Evolutionary conservation across 2,329 filamentous ascomycete genomes (phyloP).

Genomic region (Exserohilum turcica): DNA sequence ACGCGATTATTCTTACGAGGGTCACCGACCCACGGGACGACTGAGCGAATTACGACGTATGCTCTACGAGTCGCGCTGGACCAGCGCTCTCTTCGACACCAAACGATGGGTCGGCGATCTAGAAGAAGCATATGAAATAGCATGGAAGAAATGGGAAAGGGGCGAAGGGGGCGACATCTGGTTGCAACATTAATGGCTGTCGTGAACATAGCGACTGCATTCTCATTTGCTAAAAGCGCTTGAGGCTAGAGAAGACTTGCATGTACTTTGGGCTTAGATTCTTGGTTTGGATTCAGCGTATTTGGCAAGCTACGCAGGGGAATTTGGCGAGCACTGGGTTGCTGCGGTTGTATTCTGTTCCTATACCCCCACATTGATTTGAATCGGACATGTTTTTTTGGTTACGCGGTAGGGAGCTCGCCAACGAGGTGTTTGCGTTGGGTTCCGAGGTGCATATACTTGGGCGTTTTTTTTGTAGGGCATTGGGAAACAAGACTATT

Average conservation of each 20-base stretch:
- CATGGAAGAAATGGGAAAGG: constrained; percentile 85
- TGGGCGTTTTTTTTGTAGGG: neutral
- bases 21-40: constrained; percentile 60
- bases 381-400: constrained; percentile 7
- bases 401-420: neutral
- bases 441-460: neutral
- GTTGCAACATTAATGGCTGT: constrained; percentile 52
- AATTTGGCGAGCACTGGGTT: constrained; percentile 1
- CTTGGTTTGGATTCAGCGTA: constrained; percentile 7
- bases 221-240: constrained; percentile 6
- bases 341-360: constrained; percentile 5
- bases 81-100: constrained; percentile 88
- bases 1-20: constrained; percentile 39
- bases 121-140: constrained; percentile 84
- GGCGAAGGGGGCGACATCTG: constrained; percentile 94
- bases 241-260: neutral
- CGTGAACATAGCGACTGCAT: constrained; percentile 1
- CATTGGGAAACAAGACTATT: neutral
- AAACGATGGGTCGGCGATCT: constrained; percentile 87
- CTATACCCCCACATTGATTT: constrained; percentile 13
- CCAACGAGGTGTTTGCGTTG: neutral
- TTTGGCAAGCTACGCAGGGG: neutral
- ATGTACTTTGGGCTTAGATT: constrained; percentile 5
- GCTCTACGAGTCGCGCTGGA: constrained; percentile 83
- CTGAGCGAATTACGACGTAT: constrained; percentile 79